Evolutionary conservation across 2,329 filamentous ascomycete genomes (phyloP).

Genomic region (Verticillium klebahnii): DNA sequence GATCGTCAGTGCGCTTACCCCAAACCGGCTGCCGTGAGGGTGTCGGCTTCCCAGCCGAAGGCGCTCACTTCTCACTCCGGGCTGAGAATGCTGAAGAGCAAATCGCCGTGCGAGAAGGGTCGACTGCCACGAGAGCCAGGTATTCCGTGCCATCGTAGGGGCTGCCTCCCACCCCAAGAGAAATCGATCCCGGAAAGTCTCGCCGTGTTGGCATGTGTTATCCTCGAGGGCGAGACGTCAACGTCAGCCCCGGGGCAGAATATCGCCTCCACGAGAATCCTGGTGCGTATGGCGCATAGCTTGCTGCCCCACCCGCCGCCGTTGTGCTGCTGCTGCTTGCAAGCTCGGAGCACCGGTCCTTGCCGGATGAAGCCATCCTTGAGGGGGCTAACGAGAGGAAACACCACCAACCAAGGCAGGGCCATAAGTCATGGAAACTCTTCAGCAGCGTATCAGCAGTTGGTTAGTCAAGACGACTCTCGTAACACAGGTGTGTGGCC

Average conservation of each 20-base stretch:
- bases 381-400: background rate
- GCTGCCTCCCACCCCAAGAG: background rate
- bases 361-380: background rate
- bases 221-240: background rate
- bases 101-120: no score
- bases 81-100: no score
- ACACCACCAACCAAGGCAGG: background rate
- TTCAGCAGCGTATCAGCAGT: background rate
- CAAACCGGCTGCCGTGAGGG: background rate
- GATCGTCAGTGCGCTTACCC: background rate
- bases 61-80: background rate
- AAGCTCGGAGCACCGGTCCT: background rate
- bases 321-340: background rate
- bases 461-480: background rate
- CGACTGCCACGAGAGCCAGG: no score
- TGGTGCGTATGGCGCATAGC: background rate
- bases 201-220: background rate
- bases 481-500: background rate
- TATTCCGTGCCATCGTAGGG: background rate
- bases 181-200: background rate
- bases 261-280: no score
- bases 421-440: background rate
- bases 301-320: background rate
- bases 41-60: background rate
- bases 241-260: background rate